phyloP scores from a whole-genome alignment of 2,329 filamentous ascomycete species.

The Aureobasidium sp. region DNA sequence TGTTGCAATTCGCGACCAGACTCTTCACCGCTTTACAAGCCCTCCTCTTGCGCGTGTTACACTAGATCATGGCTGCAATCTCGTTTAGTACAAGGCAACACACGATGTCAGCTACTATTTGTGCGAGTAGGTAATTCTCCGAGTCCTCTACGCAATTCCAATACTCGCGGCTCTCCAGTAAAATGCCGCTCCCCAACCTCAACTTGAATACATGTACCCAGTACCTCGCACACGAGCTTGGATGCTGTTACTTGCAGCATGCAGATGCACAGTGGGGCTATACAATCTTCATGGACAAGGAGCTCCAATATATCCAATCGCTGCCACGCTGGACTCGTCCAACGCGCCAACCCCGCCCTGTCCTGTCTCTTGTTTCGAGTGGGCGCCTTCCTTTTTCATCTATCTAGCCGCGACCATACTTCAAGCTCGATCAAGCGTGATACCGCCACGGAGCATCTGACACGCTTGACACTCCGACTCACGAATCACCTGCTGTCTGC shows the following conservation, averaged over 20 bases:
- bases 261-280: slow-evolving; percentile 3
- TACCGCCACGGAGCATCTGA: not conserved
- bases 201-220: not conserved
- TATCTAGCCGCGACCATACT: slow-evolving; percentile 8
- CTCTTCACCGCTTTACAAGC: slow-evolving; percentile 1
- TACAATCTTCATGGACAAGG: slow-evolving; percentile 7
- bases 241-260: slow-evolving; percentile 10
- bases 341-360: not conserved
- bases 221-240: not conserved
- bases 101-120: not conserved
- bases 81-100: not conserved
- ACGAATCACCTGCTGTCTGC: slow-evolving; percentile 10
- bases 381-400: not conserved
- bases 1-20: not conserved
- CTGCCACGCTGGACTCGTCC: not conserved
- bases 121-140: not conserved
- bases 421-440: not conserved
- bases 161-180: not conserved
- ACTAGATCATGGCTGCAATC: not conserved
- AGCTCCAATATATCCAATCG: not conserved
- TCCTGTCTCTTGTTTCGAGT: not conserved
- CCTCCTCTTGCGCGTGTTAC: not conserved
- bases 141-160: not conserved
- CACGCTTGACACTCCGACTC: not conserved
- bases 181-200: slow-evolving; percentile 2